Conservation (phyloP, 768 basidiomycete genomes). For the Serendipita sp. region DNA sequence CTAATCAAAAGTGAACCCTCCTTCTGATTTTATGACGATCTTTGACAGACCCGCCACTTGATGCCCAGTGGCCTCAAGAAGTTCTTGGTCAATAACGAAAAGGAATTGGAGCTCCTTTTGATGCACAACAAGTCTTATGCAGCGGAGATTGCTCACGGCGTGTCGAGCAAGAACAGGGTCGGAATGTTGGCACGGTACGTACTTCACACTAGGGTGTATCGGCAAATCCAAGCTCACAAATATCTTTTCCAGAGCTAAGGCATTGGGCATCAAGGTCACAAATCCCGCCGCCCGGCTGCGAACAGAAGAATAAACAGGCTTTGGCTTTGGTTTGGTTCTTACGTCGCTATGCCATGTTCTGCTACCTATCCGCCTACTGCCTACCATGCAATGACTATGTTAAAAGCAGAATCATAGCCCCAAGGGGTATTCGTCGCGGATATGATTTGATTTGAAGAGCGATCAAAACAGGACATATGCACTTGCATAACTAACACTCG, state of each 20-base stretch:
- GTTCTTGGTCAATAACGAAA: constrained; percentile 83
- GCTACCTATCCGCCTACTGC: not conserved
- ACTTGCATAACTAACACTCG: constrained; percentile 94
- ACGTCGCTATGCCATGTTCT: not conserved
- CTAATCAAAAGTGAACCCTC: not conserved
- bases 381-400: constrained; percentile 1
- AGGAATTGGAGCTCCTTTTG: constrained; percentile 85
- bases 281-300: constrained; percentile 85
- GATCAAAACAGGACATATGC: constrained; percentile 54
- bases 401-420: not conserved
- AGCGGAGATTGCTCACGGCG: constrained; percentile 92
- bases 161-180: constrained; percentile 89
- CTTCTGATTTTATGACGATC: not conserved
- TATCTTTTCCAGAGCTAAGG: constrained; percentile 46
- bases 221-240: constrained; percentile 4
- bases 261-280: constrained; percentile 79
- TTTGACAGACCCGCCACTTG: constrained; percentile 66
- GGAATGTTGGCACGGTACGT: constrained; percentile 72
- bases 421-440: not conserved
- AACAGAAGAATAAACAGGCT: constrained; percentile 55
- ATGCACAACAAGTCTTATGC: constrained; percentile 97
- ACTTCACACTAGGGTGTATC: not conserved
- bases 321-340: not conserved
- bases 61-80: constrained; percentile 94
- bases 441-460: not conserved